Evolutionary conservation across 805 yeast species (phyloP).

Genomic region (Starmerella vaccinii): DNA sequence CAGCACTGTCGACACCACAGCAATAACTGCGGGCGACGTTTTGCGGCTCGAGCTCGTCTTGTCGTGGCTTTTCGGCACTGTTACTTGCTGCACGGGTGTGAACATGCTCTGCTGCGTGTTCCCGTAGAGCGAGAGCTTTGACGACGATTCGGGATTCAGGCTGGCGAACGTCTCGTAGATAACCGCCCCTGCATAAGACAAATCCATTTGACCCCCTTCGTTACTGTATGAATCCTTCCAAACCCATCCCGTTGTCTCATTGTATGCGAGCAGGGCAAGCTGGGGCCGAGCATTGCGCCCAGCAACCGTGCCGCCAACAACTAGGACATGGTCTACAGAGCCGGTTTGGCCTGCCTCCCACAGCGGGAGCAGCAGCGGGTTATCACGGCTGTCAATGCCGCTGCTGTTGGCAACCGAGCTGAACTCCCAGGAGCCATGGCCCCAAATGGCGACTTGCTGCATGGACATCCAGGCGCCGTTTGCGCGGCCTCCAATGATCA

Average conservation of each 20-base stretch:
- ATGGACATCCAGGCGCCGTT: conserved; percentile 57
- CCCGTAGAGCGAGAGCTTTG: conserved; percentile 1
- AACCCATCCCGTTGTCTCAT: conserved; percentile 36
- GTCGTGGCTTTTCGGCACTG: conserved; percentile 20
- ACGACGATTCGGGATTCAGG: background rate
- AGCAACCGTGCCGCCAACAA: conserved; percentile 51
- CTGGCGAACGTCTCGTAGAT: conserved; percentile 1
- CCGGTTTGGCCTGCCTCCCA: conserved; percentile 29
- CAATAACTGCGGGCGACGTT: conserved; percentile 31
- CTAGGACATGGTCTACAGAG: conserved; percentile 33
- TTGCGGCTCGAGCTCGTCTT: conserved; percentile 7
- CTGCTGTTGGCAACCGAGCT: conserved; percentile 29
- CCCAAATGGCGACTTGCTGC: conserved; percentile 67
- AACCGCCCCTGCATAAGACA: background rate
- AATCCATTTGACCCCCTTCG: background rate
- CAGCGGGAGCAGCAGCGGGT: conserved; percentile 47
- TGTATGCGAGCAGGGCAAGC: conserved; percentile 35
- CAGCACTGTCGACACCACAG: conserved; percentile 40
- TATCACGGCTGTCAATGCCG: conserved; percentile 43
- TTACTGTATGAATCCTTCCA: conserved; percentile 28
- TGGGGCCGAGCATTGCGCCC: conserved; percentile 36
- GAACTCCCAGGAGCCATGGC: conserved; percentile 60
- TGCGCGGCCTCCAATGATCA: conserved; percentile 56
- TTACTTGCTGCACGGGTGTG: conserved; percentile 8
- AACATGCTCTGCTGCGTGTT: background rate